Conservation (phyloP, 1,284 basidiomycete species). For the Irpex rosettiformis region DNA sequence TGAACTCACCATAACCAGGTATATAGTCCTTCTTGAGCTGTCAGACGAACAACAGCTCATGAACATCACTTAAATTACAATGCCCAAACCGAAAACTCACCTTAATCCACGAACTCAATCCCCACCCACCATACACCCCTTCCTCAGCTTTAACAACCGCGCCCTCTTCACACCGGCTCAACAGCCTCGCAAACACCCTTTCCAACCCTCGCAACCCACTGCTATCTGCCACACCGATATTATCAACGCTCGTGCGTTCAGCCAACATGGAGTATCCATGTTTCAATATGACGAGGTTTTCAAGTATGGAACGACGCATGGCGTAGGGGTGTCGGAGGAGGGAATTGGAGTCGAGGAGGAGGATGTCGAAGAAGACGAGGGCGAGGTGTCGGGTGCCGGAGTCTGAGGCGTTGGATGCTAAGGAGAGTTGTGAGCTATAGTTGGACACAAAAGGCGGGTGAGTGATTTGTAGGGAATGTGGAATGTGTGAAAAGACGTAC, state of each 20-base stretch:
- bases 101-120: constrained; percentile 70
- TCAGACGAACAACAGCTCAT: not conserved
- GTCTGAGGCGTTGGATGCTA: constrained; percentile 44
- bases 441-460: not conserved
- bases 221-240: constrained; percentile 28
- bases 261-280: constrained; percentile 64
- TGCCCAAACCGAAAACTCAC: constrained; percentile 35
- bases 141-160: constrained; percentile 75
- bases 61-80: not conserved
- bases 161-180: constrained; percentile 57
- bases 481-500: constrained; percentile 5
- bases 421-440: constrained; percentile 37
- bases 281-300: constrained; percentile 47
- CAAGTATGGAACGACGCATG: constrained; percentile 56
- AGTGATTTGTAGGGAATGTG: not conserved
- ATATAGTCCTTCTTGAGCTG: constrained; percentile 79
- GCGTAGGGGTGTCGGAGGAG: constrained; percentile 56
- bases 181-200: constrained; percentile 46
- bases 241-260: constrained; percentile 34
- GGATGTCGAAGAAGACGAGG: constrained; percentile 82
- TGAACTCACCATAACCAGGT: constrained; percentile 54
- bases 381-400: constrained; percentile 55
- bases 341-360: constrained; percentile 58
- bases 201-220: constrained; percentile 33
- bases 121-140: constrained; percentile 61